A percentile compares a stretch with the other conserved stretches of the same genome.
Evolutionary conservation across 2,329 filamentous ascomycete species (phyloP).

Genomic region (Sporothrix dimorphospora): DNA sequence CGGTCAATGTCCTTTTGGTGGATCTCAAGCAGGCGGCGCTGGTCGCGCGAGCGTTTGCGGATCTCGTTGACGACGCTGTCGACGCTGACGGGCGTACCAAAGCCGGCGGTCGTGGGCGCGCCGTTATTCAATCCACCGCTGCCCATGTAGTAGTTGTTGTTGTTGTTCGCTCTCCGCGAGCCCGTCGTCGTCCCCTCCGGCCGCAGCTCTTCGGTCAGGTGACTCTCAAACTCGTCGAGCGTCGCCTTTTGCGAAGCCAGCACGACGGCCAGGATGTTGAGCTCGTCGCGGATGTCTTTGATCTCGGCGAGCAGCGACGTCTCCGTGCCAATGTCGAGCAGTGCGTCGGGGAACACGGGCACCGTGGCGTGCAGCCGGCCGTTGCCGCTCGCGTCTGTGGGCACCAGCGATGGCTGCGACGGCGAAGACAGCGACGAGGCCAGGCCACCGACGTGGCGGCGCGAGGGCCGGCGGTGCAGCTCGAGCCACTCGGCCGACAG

Average conservation of each 20-base stretch:
- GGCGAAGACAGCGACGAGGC: slow-evolving; percentile 18
- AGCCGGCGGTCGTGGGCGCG: not conserved
- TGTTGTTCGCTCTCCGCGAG: not conserved
- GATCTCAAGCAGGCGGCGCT: slow-evolving; percentile 60
- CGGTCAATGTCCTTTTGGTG: slow-evolving; percentile 63
- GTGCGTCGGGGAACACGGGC: slow-evolving; percentile 53
- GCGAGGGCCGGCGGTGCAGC: slow-evolving; percentile 40
- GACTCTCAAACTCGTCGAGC: slow-evolving; percentile 47
- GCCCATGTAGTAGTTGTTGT: not conserved
- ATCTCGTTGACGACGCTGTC: slow-evolving; percentile 44
- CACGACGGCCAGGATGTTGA: slow-evolving; percentile 61
- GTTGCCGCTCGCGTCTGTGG: slow-evolving; percentile 17
- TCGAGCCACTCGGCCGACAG: slow-evolving; percentile 59
- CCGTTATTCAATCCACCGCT: not conserved
- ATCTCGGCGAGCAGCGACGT: slow-evolving; percentile 64
- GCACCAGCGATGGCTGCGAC: slow-evolving; percentile 11
- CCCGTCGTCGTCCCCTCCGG: slow-evolving; percentile 5
- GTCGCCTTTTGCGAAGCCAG: slow-evolving; percentile 30
- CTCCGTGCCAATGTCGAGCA: slow-evolving; percentile 63
- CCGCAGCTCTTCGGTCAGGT: slow-evolving; percentile 43
- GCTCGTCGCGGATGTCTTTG: slow-evolving; percentile 69
- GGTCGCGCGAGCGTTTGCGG: slow-evolving; percentile 58
- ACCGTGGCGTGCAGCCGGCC: slow-evolving; percentile 2
- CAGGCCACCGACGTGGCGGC: not conserved
- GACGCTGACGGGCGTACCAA: not conserved